These are phyloP conservation scores for Alternaria rosae DNA, from an alignment of 2,329 filamentous ascomycete species.

Conservation along the genomic window DNA sequence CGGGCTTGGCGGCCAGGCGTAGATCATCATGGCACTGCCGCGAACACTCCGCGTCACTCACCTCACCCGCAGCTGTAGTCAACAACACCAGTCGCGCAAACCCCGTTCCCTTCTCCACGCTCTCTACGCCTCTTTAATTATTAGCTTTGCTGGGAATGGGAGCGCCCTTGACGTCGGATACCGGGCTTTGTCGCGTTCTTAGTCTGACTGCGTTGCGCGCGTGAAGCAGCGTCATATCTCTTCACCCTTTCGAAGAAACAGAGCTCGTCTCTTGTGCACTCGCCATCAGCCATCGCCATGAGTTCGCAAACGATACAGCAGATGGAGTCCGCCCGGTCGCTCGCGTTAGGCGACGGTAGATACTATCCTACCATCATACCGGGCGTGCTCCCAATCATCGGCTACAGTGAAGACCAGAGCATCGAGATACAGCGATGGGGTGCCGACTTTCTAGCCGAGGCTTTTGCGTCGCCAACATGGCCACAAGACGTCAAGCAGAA, in stretches of 20 bases:
- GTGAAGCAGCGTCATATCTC: slow-evolving; percentile 35
- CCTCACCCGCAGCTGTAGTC: slow-evolving; percentile 22
- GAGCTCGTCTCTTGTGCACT: slow-evolving; percentile 29
- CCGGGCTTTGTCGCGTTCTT: slow-evolving; percentile 41
- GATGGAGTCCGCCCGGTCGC: slow-evolving; percentile 87
- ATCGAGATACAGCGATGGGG: slow-evolving; percentile 94
- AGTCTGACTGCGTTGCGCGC: slow-evolving; percentile 41
- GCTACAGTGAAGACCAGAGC: slow-evolving; percentile 66
- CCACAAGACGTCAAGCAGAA: slow-evolving; percentile 79
- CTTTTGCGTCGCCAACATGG: slow-evolving; percentile 90
- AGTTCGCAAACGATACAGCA: slow-evolving; percentile 66
- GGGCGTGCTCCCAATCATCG: slow-evolving; percentile 90
- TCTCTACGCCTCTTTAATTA: slow-evolving; percentile 29
- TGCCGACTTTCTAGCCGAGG: slow-evolving; percentile 92
- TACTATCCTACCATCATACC: slow-evolving; percentile 93
- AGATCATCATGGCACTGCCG: slow-evolving; percentile 18
- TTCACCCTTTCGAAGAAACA: slow-evolving; percentile 30
- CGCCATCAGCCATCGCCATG: slow-evolving; percentile 31
- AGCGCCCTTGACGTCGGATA: slow-evolving; percentile 23
- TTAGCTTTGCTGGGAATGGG: slow-evolving; percentile 42
- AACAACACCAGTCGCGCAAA: slow-evolving; percentile 27
- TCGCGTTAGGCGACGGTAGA: slow-evolving; percentile 84
- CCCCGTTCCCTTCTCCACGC: slow-evolving; percentile 30
- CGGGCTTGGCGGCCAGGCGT: slow-evolving; percentile 20
- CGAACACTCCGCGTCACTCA: slow-evolving; percentile 14